Evolutionary conservation across 2,329 filamentous ascomycete genomes (phyloP).

Genomic region (Claviceps africana): DNA sequence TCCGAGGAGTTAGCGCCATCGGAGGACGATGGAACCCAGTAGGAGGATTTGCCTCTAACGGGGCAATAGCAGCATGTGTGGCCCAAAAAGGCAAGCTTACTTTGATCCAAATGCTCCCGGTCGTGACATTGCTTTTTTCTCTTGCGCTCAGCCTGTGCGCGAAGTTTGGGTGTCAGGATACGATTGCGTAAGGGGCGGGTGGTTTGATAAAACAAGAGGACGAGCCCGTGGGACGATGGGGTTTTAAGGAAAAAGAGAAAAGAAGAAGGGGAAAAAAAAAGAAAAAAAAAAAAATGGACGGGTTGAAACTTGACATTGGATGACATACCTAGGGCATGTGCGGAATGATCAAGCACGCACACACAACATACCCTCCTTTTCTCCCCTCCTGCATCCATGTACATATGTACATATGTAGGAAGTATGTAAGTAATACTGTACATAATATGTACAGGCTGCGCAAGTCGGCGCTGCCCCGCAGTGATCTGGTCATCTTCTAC

Average conservation of each 20-base stretch:
- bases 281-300: neutral
- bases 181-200: neutral
- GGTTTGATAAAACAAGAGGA: neutral
- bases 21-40: neutral
- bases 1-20: neutral
- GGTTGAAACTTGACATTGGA: conserved; percentile 1
- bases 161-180: neutral
- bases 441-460: too few relatives aligned
- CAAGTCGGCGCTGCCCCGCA: conserved; percentile 3
- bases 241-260: neutral
- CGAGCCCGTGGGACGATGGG: neutral
- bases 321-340: conserved; percentile 1
- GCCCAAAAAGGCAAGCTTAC: conserved; percentile 3
- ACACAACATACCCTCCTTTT: neutral
- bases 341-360: conserved; percentile 1
- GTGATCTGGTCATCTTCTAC: neutral
- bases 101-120: conserved; percentile 7
- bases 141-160: neutral
- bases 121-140: conserved; percentile 3
- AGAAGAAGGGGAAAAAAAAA: too few relatives aligned
- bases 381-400: neutral
- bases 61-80: neutral
- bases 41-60: neutral
- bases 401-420: too few relatives aligned
- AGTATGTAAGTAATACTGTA: neutral